Evolutionary conservation across 352 stramenopile species (phyloP).

Genomic region (Globisporangium nagaii): DNA sequence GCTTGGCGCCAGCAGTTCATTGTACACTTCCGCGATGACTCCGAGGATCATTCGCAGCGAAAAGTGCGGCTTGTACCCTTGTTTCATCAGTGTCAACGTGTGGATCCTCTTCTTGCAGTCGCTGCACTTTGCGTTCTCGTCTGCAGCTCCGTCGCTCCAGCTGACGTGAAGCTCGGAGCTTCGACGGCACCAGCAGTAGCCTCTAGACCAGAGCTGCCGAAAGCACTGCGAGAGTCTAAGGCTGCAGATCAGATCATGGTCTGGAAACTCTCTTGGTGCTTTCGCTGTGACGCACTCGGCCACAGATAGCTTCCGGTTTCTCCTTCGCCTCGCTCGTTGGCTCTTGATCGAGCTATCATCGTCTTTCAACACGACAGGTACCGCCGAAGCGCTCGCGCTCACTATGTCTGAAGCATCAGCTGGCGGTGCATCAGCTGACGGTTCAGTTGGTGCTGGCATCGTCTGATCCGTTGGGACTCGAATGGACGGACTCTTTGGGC

Average conservation of each 20-base stretch:
- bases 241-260: conserved; percentile 22
- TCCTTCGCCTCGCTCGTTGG: neutral
- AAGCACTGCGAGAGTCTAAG: conserved; percentile 44
- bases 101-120: conserved; percentile 31
- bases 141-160: conserved; percentile 13
- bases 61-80: conserved; percentile 43
- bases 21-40: conserved; percentile 55
- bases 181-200: conserved; percentile 46
- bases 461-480: conserved; percentile 7
- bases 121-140: conserved; percentile 8
- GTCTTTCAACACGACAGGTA: neutral
- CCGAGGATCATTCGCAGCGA: conserved; percentile 41
- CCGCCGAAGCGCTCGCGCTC: neutral
- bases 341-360: neutral
- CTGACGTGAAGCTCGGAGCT: conserved; percentile 18
- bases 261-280: conserved; percentile 1
- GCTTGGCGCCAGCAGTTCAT: conserved; percentile 26
- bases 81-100: conserved; percentile 18
- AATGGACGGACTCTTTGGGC: conserved; percentile 3
- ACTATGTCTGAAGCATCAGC: neutral
- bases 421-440: neutral
- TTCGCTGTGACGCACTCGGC: conserved; percentile 4
- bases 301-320: conserved; percentile 4
- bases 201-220: conserved; percentile 39
- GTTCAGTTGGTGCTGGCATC: neutral